Evolutionary conservation across 345 rosid species (phyloP).

Genomic region (Melaleuca alternifolia): DNA sequence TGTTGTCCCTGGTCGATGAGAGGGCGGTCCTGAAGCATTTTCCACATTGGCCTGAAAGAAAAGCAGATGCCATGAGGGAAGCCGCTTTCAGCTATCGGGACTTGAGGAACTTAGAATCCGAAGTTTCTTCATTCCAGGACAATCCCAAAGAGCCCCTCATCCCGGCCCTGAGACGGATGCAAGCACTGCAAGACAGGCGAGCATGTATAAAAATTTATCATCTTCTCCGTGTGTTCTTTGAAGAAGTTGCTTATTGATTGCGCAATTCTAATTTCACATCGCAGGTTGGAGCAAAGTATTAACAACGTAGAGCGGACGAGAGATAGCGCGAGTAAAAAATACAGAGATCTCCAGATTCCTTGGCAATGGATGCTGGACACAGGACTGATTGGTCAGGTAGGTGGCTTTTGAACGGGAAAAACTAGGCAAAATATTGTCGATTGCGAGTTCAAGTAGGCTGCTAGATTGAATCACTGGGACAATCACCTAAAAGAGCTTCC

Average conservation of each 20-base stretch:
- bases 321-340: constrained; percentile 56
- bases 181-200: constrained; percentile 94
- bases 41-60: constrained; percentile 85
- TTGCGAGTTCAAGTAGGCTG: background rate
- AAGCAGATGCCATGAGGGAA: constrained; percentile 81
- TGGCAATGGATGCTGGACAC: constrained; percentile 90
- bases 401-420: background rate
- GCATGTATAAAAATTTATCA: constrained; percentile 40
- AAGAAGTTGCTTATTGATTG: background rate
- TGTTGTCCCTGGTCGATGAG: constrained; percentile 80
- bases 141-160: constrained; percentile 43
- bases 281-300: constrained; percentile 79
- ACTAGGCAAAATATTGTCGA: background rate
- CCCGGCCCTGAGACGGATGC: constrained; percentile 44
- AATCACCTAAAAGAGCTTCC: background rate
- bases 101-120: constrained; percentile 47
- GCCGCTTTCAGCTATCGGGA: constrained; percentile 71
- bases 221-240: background rate
- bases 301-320: constrained; percentile 46
- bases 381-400: constrained; percentile 81
- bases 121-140: constrained; percentile 48
- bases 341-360: constrained; percentile 77
- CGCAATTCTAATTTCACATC: background rate
- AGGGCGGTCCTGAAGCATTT: constrained; percentile 96
- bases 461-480: background rate